These are phyloP conservation scores for Steccherinum ochraceum DNA, from an alignment of 768 basidiomycete species.

Conservation along the genomic window DNA sequence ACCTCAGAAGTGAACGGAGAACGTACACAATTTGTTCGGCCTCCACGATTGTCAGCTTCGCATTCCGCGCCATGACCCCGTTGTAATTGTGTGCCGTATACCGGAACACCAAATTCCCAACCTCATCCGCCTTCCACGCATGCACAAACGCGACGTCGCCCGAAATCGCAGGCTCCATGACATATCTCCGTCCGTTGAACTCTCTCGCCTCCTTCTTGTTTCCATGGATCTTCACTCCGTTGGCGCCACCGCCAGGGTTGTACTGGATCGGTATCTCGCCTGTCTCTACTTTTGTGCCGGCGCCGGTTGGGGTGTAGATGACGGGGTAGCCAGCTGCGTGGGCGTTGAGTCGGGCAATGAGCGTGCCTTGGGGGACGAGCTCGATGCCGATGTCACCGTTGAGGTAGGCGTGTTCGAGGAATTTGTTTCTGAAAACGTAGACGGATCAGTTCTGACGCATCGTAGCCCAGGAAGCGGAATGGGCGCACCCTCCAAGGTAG, in stretches of 20 bases:
- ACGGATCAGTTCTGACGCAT: too few relatives aligned
- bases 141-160: constrained; percentile 81
- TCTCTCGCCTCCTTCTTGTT: constrained; percentile 67
- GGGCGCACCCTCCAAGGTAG: constrained; percentile 70
- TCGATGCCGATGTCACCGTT: constrained; percentile 76
- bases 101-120: constrained; percentile 85
- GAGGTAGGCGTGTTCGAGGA: constrained; percentile 73
- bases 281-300: constrained; percentile 73
- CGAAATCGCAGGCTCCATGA: constrained; percentile 75
- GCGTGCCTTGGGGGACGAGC: constrained; percentile 87
- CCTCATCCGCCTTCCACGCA: constrained; percentile 88
- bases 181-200: constrained; percentile 68
- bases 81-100: constrained; percentile 84
- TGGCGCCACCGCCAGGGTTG: constrained; percentile 61
- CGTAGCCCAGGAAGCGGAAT: too few relatives aligned
- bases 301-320: constrained; percentile 88
- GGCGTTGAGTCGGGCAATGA: constrained; percentile 80
- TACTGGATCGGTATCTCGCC: constrained; percentile 74
- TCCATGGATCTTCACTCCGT: constrained; percentile 64
- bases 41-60: constrained; percentile 85
- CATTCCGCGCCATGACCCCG: constrained; percentile 81
- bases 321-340: constrained; percentile 89
- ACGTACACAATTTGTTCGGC: constrained; percentile 23
- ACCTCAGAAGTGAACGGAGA: too few relatives aligned
- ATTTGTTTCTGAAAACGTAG: constrained; percentile 84